A percentile compares a stretch with the other conserved stretches of the same genome.
These are phyloP conservation scores for Mantamonas sphyraenae DNA, from an alignment of 78 protist species.

Conservation along the genomic window DNA sequence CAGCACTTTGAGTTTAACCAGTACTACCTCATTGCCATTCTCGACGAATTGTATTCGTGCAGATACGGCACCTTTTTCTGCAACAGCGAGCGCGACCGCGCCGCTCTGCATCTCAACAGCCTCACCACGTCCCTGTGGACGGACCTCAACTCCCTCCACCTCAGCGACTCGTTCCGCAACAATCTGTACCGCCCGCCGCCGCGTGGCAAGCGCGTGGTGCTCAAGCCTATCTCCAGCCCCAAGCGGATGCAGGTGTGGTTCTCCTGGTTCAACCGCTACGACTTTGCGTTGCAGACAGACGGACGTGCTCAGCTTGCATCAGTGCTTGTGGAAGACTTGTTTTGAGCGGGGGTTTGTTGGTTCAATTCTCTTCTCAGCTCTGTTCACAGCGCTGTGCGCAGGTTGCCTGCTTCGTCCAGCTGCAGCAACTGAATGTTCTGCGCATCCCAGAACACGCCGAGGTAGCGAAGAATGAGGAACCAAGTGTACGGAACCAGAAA, in stretches of 20 bases:
- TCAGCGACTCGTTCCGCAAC: neutral
- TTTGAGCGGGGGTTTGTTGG: too few relatives aligned
- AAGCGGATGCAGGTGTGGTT: neutral
- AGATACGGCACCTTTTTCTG: constrained; percentile 56
- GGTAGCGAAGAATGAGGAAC: too few relatives aligned
- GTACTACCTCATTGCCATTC: constrained; percentile 6
- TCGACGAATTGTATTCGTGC: constrained; percentile 6
- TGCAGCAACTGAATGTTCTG: too few relatives aligned
- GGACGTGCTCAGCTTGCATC: neutral
- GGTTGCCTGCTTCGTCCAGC: too few relatives aligned
- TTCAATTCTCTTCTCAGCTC: too few relatives aligned
- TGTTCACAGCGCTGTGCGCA: too few relatives aligned
- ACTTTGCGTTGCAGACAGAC: neutral
- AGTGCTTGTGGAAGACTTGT: neutral
- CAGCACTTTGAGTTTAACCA: constrained; percentile 47
- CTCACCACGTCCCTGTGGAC: constrained; percentile 36
- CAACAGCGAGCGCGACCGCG: constrained; percentile 36
- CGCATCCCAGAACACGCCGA: too few relatives aligned
- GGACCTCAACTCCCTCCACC: neutral
- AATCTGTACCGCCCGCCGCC: neutral
- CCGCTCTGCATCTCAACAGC: neutral
- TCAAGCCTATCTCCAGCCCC: neutral
- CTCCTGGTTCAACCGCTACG: neutral
- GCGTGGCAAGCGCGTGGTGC: too few relatives aligned
- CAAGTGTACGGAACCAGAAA: too few relatives aligned